Evolutionary conservation across 2,329 filamentous ascomycete genomes (phyloP).

Genomic region (Fusarium sp.): DNA sequence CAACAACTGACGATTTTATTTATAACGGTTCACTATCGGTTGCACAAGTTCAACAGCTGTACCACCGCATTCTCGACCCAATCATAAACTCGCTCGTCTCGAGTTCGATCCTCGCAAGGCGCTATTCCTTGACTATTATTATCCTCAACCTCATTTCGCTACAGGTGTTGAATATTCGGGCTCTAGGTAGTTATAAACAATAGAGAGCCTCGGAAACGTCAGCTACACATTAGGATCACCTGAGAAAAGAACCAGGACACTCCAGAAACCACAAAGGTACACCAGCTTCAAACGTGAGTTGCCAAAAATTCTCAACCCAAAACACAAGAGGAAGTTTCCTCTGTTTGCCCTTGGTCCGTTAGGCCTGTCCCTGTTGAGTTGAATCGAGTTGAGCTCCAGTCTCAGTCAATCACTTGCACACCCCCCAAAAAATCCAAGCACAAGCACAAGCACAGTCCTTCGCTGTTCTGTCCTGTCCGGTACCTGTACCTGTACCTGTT

Average conservation of each 20-base stretch:
- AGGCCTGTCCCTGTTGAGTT: slow-evolving; percentile 37
- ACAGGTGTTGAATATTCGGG: not conserved
- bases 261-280: slow-evolving; percentile 16
- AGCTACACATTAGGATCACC: slow-evolving; percentile 6
- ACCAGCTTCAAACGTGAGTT: slow-evolving; percentile 18
- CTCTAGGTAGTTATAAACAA: not conserved
- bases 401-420: slow-evolving; percentile 19
- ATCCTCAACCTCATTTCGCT: not conserved
- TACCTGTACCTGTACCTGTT: not conserved
- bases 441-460: not conserved
- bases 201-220: slow-evolving; percentile 1
- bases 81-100: not conserved
- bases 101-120: not conserved
- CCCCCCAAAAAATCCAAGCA: slow-evolving; percentile 2
- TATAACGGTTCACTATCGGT: slow-evolving; percentile 5
- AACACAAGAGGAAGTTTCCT: slow-evolving; percentile 24
- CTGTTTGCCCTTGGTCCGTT: slow-evolving; percentile 41
- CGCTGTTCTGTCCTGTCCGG: slow-evolving; percentile 3
- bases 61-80: slow-evolving; percentile 1
- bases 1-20: slow-evolving; percentile 9
- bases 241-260: slow-evolving; percentile 12
- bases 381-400: slow-evolving; percentile 20
- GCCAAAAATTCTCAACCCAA: slow-evolving; percentile 4
- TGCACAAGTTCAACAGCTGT: not conserved
- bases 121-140: not conserved